Percentiles rank a stretch among this genome's conserved stretches.
These are phyloP conservation scores for Niebla homalea DNA, from an alignment of 495 filamentous ascomycete species.

Conservation along the genomic window DNA sequence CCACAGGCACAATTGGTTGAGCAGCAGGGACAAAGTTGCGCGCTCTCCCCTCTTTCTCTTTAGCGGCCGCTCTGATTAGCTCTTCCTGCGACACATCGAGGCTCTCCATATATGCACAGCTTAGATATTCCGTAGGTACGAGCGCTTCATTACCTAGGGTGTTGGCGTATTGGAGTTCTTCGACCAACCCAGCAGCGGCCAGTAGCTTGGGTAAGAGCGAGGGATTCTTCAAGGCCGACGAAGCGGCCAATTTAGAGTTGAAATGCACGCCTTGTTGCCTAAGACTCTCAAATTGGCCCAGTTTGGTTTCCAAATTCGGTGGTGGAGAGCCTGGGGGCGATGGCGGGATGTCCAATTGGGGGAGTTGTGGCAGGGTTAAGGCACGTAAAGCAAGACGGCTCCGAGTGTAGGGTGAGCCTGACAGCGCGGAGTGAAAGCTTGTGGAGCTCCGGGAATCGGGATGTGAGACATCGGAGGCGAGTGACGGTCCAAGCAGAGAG, in stretches of 20 bases:
- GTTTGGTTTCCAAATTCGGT: slow-evolving; percentile 51
- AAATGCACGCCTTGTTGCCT: slow-evolving; percentile 85
- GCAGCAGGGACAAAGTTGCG: slow-evolving; percentile 57
- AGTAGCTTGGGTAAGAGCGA: slow-evolving; percentile 66
- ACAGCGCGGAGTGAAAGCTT: not conserved
- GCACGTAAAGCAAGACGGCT: slow-evolving; percentile 56
- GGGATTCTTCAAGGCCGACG: slow-evolving; percentile 66
- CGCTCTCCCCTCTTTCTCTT: slow-evolving; percentile 37
- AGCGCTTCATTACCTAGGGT: slow-evolving; percentile 54
- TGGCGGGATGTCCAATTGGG: slow-evolving; percentile 68
- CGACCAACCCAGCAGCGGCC: slow-evolving; percentile 49
- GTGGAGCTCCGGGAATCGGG: not conserved
- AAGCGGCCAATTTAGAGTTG: slow-evolving; percentile 64
- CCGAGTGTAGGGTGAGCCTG: slow-evolving; percentile 51
- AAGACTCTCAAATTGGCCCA: slow-evolving; percentile 68
- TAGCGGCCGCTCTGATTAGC: slow-evolving; percentile 44
- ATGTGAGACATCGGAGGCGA: not conserved
- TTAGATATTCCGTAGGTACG: slow-evolving; percentile 52
- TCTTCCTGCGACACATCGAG: slow-evolving; percentile 53
- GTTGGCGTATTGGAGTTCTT: slow-evolving; percentile 57
- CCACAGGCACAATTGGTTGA: not conserved
- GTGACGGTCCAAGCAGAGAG: not conserved
- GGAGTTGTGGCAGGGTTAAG: slow-evolving; percentile 70
- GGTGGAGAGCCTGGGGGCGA: slow-evolving; percentile 72
- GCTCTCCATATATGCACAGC: slow-evolving; percentile 59